A percentile compares a stretch with the other conserved stretches of the same genome.
Conservation (phyloP, 2,329 filamentous ascomycete species). For the Trichoderma pleuroti region DNA sequence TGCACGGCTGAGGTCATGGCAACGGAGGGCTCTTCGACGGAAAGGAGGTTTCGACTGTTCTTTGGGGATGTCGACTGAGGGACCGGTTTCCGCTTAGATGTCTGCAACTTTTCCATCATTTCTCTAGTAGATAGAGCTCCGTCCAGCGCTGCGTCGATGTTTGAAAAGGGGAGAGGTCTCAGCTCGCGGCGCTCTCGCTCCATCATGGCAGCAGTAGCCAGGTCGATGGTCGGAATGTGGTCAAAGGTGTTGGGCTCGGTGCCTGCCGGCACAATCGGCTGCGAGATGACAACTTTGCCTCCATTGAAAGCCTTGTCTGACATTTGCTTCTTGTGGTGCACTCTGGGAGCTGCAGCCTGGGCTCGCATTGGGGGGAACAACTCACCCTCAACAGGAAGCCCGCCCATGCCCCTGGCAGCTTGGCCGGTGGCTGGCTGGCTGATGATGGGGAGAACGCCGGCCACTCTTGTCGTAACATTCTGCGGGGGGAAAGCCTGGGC, state of each 20-base stretch:
- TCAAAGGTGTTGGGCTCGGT: constrained; percentile 39
- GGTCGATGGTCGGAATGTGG: constrained; percentile 48
- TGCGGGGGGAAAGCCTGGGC: constrained; percentile 20
- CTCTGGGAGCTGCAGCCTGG: constrained; percentile 24
- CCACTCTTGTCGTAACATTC: neutral
- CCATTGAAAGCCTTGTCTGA: constrained; percentile 25
- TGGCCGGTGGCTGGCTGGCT: constrained; percentile 37
- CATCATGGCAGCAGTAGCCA: constrained; percentile 46
- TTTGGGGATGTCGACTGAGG: neutral
- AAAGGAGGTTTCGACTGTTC: neutral
- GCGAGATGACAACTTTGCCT: constrained; percentile 47
- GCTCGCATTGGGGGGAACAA: constrained; percentile 42
- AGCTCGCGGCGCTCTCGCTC: constrained; percentile 44
- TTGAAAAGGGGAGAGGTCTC: constrained; percentile 29
- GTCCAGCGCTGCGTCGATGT: constrained; percentile 34
- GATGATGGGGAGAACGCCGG: constrained; percentile 36
- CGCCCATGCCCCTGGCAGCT: constrained; percentile 36
- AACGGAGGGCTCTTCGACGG: constrained; percentile 4
- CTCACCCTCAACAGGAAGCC: constrained; percentile 38
- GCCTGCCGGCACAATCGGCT: constrained; percentile 41
- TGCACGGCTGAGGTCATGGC: constrained; percentile 39
- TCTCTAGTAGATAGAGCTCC: constrained; percentile 34
- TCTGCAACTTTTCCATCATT: constrained; percentile 33
- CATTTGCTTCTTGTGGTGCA: constrained; percentile 17
- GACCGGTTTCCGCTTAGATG: constrained; percentile 39